A percentile compares a stretch with the other conserved stretches of the same genome.
These are phyloP conservation scores for Primulina tabacum DNA, from an alignment of 257 asterid genomes.

Conservation along the genomic window DNA sequence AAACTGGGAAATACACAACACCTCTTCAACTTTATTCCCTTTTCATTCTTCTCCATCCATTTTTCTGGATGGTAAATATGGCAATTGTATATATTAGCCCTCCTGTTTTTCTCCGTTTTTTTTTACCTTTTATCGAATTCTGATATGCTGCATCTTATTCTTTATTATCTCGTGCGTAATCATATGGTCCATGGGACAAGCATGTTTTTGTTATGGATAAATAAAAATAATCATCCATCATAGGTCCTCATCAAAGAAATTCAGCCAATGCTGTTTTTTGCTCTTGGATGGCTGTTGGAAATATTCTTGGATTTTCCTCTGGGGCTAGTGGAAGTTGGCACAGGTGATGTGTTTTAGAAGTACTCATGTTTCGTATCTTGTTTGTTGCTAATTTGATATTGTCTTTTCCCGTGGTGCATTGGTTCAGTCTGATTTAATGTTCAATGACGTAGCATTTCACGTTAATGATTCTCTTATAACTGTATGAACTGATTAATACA, in stretches of 20 bases:
- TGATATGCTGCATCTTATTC: slow-evolving; percentile 1
- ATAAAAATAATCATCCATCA: slow-evolving; percentile 21
- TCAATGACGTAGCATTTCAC: slow-evolving; percentile 8
- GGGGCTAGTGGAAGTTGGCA: slow-evolving; percentile 99
- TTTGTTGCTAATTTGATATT: slow-evolving; percentile 14
- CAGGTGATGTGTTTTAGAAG: slow-evolving; percentile 48
- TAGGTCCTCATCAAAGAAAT: slow-evolving; percentile 97
- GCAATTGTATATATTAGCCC: slow-evolving; percentile 8
- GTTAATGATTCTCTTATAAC: slow-evolving; percentile 14
- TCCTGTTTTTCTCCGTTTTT: not conserved
- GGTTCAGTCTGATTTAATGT: slow-evolving; percentile 7
- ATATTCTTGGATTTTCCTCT: slow-evolving; percentile 94
- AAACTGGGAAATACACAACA: slow-evolving; percentile 6
- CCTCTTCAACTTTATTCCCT: slow-evolving; percentile 17
- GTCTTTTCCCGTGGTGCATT: not conserved
- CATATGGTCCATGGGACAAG: slow-evolving; percentile 13
- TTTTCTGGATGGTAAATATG: slow-evolving; percentile 1
- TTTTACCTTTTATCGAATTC: slow-evolving; percentile 11
- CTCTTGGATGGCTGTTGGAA: slow-evolving; percentile 99
- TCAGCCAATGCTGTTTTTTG: slow-evolving; percentile 95
- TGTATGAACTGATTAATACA: slow-evolving; percentile 17
- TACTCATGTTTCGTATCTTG: slow-evolving; percentile 16
- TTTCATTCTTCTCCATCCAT: not conserved
- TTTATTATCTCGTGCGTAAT: slow-evolving; percentile 3
- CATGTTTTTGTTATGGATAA: slow-evolving; percentile 15